A percentile compares a stretch with the other conserved stretches of the same genome.
Evolutionary conservation across 768 basidiomycete species (phyloP).

Genomic region (Asterophora lycoperdoides): DNA sequence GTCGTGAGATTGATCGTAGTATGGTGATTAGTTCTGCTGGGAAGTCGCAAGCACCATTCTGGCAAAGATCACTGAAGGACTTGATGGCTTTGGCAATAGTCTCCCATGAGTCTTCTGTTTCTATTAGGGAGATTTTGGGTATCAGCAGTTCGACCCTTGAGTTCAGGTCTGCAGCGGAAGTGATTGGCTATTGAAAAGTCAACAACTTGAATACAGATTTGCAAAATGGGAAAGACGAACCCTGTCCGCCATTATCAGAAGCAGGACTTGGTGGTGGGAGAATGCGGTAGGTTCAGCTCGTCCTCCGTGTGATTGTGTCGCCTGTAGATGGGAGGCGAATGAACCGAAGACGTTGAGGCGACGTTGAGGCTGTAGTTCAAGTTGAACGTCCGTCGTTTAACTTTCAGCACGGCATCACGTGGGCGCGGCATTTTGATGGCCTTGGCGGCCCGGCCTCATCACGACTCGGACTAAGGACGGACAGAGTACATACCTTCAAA

Average conservation of each 20-base stretch:
- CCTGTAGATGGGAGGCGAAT: too few relatives aligned
- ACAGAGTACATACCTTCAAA: too few relatives aligned
- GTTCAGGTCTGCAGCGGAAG: constrained; percentile 9
- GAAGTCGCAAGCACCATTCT: constrained; percentile 17
- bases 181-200: constrained; percentile 5
- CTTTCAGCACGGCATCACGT: too few relatives aligned
- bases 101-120: constrained; percentile 21
- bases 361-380: too few relatives aligned
- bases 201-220: background rate
- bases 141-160: constrained; percentile 9
- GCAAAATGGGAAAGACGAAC: constrained; percentile 4
- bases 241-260: background rate
- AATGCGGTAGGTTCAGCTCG: background rate
- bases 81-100: constrained; percentile 10
- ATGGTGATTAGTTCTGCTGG: constrained; percentile 13
- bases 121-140: constrained; percentile 10
- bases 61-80: constrained; percentile 8
- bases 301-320: too few relatives aligned
- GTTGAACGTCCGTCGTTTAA: too few relatives aligned
- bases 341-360: too few relatives aligned
- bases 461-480: too few relatives aligned
- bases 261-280: background rate
- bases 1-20: constrained; percentile 15
- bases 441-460: too few relatives aligned
- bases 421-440: constrained; percentile 8